phyloP scores from a whole-genome alignment of 2,329 filamentous ascomycete species.

The Pezicula neosporulosa region DNA sequence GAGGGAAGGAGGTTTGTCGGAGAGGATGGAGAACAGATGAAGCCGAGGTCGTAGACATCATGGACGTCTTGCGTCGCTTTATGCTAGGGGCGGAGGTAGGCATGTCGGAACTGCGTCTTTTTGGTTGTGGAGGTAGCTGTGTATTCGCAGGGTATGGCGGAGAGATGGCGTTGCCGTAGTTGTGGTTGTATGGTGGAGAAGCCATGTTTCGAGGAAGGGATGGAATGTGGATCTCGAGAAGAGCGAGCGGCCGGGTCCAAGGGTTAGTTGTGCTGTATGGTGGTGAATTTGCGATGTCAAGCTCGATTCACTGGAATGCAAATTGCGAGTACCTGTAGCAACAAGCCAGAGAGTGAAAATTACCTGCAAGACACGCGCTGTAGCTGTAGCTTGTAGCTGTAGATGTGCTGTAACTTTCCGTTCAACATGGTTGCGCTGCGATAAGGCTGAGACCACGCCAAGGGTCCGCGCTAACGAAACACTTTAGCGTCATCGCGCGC shows the following conservation, averaged over 20 bases:
- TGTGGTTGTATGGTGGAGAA: slow-evolving; percentile 22
- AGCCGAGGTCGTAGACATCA: slow-evolving; percentile 50
- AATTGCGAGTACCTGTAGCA: too few species aligned
- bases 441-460: background rate
- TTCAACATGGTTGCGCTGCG: too few species aligned
- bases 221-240: background rate
- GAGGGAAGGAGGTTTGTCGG: slow-evolving; percentile 78
- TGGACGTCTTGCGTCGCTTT: slow-evolving; percentile 72
- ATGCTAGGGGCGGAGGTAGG: slow-evolving; percentile 42
- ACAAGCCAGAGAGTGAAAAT: too few species aligned
- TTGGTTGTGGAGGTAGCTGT: slow-evolving; percentile 52
- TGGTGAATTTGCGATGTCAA: background rate
- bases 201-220: slow-evolving; percentile 20
- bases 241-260: background rate
- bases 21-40: slow-evolving; percentile 59
- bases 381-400: too few species aligned
- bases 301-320: background rate
- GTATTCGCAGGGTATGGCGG: slow-evolving; percentile 49
- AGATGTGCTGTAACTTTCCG: too few species aligned
- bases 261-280: background rate
- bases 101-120: slow-evolving; percentile 59
- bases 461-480: too few species aligned
- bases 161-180: slow-evolving; percentile 37
- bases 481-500: background rate
- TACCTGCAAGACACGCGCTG: too few species aligned